Conservation (phyloP, 768 basidiomycete species). For the Crepidotus variabilis region DNA sequence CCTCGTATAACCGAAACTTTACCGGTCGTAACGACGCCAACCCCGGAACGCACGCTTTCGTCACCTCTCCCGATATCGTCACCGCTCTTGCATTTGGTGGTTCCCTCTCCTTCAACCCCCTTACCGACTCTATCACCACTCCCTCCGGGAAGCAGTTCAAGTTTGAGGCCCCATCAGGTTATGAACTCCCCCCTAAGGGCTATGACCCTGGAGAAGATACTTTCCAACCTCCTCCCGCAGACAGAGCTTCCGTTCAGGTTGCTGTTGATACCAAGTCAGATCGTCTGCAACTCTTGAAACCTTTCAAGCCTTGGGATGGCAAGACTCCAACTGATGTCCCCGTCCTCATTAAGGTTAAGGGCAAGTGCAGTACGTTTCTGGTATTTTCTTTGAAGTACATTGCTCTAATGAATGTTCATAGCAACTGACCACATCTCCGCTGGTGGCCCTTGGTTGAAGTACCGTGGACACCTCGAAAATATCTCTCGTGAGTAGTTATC, state of each 20-base stretch:
- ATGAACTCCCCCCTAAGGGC: constrained; percentile 91
- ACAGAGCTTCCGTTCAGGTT: constrained; percentile 81
- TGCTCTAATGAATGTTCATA: constrained; percentile 17
- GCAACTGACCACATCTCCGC: constrained; percentile 95
- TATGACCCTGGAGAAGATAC: constrained; percentile 98
- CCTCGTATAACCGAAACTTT: constrained; percentile 99
- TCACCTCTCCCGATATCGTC: constrained; percentile 91
- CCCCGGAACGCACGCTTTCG: constrained; percentile 97
- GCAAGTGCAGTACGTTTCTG: constrained; percentile 88
- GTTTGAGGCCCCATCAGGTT: constrained; percentile 88
- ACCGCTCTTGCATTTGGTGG: constrained; percentile 97
- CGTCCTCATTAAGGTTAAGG: constrained; percentile 95
- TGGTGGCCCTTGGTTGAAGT: constrained; percentile 99
- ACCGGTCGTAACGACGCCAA: constrained; percentile 99
- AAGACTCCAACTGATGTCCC: constrained; percentile 88
- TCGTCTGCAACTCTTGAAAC: constrained; percentile 85
- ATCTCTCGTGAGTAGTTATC: constrained; percentile 71
- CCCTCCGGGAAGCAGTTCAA: constrained; percentile 95
- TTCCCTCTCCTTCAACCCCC: constrained; percentile 92
- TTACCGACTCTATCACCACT: constrained; percentile 85
- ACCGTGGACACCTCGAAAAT: constrained; percentile 98
- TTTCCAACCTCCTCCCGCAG: constrained; percentile 89
- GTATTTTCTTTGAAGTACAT: neutral
- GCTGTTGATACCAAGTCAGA: constrained; percentile 82
- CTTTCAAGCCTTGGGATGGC: constrained; percentile 92